Evolutionary conservation across 495 filamentous ascomycete genomes (phyloP), one percentile per base, ranked within the genome.

Genomic region (Aspergillus nanangensis): DNA sequence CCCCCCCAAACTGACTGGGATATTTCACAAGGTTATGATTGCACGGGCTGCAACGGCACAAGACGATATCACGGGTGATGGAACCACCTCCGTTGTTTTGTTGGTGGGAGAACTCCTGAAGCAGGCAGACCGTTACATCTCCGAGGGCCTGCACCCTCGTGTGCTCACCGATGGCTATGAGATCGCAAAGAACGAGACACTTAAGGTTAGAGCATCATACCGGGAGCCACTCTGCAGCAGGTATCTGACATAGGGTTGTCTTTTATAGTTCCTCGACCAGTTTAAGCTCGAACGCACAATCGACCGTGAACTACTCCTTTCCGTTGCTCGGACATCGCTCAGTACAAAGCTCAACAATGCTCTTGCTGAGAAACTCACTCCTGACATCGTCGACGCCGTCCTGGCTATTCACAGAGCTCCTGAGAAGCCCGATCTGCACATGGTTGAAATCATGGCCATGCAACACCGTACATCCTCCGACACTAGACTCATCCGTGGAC

Each of bases 401-500:
- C 79, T 97, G 43, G 77, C 94, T 38, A 99, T 99, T 63, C 91
- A 95, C 71, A 77, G 86, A 60, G 67, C 90, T 21, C 88, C 89
- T 22, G 83, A 82, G 52, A 97, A 96, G 71, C 93, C 93, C 36
- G 93, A 99, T 65, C 68, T 99, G 50, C 92, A 97, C 70, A 99
- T 99, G 93, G 77, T 99, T 51, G 93, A 99, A 69, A 96, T 99
- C 53, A 97, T 97, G 94, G 96, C 94, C 62, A 99, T 99, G 93
- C 93, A 97, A 65, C 93, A 99, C 72, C 88, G 92, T 45, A 87
- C 86, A 29, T 92, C 93, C 37, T 87, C 93, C 9, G 93, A 99
- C 65, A 99, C 93, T 20, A 90, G 95, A 58, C 81, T 99, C 33
- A 95, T 99, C 60, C 81, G 84, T 50, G 93, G 93, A 43, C 77